Conservation (phyloP, 352 stramenopile species). For the Thalassiosira livingstoniorum region DNA sequence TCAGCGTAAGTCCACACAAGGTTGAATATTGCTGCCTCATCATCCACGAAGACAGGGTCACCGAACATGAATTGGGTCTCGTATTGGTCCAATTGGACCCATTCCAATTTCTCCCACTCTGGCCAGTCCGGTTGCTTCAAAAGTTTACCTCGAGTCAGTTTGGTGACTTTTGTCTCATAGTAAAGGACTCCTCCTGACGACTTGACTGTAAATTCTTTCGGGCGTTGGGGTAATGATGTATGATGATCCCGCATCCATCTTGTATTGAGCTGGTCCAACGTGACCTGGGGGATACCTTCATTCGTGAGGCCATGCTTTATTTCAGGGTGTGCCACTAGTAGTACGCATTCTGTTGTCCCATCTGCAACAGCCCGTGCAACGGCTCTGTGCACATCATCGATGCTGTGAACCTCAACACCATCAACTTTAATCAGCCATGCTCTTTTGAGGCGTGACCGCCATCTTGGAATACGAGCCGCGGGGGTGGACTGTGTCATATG, state of each 20-base stretch:
- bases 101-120: conserved; percentile 7
- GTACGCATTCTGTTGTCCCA: not conserved
- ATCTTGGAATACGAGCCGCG: not conserved
- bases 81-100: not conserved
- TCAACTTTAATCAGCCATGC: not conserved
- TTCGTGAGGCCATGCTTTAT: not conserved
- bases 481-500: not conserved
- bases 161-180: not conserved
- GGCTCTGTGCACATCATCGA: not conserved
- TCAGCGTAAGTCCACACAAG: not conserved
- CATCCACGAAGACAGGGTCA: not conserved
- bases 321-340: not conserved
- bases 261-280: not conserved
- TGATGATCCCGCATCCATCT: not conserved
- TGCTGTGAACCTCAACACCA: not conserved
- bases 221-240: not conserved
- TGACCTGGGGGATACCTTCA: not conserved
- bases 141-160: conserved; percentile 8
- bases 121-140: not conserved
- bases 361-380: not conserved
- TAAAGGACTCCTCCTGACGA: not conserved
- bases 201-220: not conserved
- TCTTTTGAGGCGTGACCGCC: not conserved
- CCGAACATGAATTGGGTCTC: not conserved
- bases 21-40: conserved; percentile 1